Evolutionary conservation across 495 filamentous ascomycete genomes (phyloP).

Genomic region (Terfezia boudieri): DNA sequence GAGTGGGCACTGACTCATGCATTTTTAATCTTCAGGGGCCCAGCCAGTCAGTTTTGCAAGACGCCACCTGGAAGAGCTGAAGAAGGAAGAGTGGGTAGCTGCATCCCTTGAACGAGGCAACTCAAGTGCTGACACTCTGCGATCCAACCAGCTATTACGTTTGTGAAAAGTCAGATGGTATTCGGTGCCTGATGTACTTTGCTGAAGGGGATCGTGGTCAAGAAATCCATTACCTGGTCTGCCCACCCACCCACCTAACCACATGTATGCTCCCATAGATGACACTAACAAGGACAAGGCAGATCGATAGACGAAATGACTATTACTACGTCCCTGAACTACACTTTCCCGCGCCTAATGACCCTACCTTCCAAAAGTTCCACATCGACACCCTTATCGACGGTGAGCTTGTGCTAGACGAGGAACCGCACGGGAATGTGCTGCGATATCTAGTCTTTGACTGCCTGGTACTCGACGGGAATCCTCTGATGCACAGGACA

Average conservation of each 20-base stretch:
- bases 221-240: slow-evolving; percentile 44
- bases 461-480: slow-evolving; percentile 60
- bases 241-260: neutral
- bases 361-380: slow-evolving; percentile 35
- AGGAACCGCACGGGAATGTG: slow-evolving; percentile 35
- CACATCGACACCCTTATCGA: slow-evolving; percentile 71
- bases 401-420: slow-evolving; percentile 78
- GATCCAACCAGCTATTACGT: slow-evolving; percentile 52
- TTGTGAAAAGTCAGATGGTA: slow-evolving; percentile 94
- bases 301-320: slow-evolving; percentile 87
- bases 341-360: slow-evolving; percentile 53
- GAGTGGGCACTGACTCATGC: too few relatives aligned
- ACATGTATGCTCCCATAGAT: too few relatives aligned
- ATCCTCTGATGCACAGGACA: slow-evolving; percentile 48
- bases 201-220: slow-evolving; percentile 31
- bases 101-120: neutral
- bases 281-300: neutral
- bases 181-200: slow-evolving; percentile 82
- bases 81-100: slow-evolving; percentile 39
- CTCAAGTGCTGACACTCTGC: neutral
- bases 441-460: slow-evolving; percentile 84
- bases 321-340: slow-evolving; percentile 63
- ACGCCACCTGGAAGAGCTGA: slow-evolving; percentile 54
- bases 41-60: slow-evolving; percentile 81
- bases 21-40: slow-evolving; percentile 31